Evolutionary conservation across 148 eudicot genomes (phyloP).

Genomic region (Cornus controversa): DNA sequence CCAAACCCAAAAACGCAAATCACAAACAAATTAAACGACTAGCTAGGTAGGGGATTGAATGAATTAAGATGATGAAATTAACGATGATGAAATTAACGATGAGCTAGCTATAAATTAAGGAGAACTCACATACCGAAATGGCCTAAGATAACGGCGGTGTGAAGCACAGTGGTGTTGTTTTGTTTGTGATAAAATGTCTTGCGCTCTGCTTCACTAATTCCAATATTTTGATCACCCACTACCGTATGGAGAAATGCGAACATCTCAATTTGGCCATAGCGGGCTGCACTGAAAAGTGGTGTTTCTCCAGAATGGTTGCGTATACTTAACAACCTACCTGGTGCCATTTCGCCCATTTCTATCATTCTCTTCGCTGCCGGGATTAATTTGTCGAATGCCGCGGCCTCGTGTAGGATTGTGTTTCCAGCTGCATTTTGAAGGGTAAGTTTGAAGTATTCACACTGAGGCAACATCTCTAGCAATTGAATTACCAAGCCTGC

Average conservation of each 20-base stretch:
- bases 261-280: background rate
- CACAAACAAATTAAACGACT: no score
- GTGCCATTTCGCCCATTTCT: background rate
- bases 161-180: background rate
- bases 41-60: no score
- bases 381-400: background rate
- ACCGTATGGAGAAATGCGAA: background rate
- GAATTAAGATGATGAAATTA: no score
- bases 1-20: no score
- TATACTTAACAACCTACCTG: background rate
- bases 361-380: background rate
- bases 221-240: background rate
- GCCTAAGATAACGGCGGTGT: background rate
- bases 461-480: background rate
- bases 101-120: no score
- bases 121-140: background rate
- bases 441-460: background rate
- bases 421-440: background rate
- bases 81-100: background rate
- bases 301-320: slow-evolving; percentile 6
- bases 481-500: background rate
- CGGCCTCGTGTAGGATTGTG: slow-evolving; percentile 11
- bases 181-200: background rate
- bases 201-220: background rate
- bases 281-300: slow-evolving; percentile 1